Percentiles rank a stretch among this genome's conserved stretches.
Conservation (phyloP, 1,284 basidiomycete species). For the Sporisorium sorghi region DNA sequence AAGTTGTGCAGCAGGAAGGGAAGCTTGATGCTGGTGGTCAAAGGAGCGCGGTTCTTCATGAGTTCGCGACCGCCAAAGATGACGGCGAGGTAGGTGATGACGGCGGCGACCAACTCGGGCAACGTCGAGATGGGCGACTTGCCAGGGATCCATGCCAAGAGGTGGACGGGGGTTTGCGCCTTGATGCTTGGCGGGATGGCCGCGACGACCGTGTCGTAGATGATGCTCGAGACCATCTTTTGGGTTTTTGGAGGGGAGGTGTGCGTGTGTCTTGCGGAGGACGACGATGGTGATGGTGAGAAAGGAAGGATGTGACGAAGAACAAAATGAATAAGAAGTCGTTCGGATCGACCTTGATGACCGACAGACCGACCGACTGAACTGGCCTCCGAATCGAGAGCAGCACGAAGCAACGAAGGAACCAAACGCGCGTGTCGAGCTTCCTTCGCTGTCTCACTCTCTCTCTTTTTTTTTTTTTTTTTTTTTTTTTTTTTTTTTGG, state of each 20-base stretch:
- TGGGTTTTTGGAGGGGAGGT: not conserved
- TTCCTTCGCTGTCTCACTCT: no score
- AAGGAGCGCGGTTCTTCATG: conserved; percentile 77
- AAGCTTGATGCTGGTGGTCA: conserved; percentile 74
- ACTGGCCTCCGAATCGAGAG: conserved; percentile 4
- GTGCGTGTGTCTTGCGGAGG: not conserved
- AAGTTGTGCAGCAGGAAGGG: conserved; percentile 94
- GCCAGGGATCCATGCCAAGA: conserved; percentile 57
- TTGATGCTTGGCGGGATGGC: conserved; percentile 41
- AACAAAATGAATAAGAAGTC: not conserved
- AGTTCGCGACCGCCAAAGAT: conserved; percentile 87
- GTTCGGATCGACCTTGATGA: not conserved
- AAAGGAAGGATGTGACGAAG: not conserved
- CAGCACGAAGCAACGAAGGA: no score
- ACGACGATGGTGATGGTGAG: conserved; percentile 21
- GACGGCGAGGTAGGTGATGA: conserved; percentile 84
- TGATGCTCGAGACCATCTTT: conserved; percentile 49
- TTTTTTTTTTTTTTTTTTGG: not conserved
- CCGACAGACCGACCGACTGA: not conserved
- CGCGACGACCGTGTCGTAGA: conserved; percentile 50
- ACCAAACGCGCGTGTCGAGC: not conserved
- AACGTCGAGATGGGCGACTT: conserved; percentile 62
- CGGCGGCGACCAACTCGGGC: conserved; percentile 69
- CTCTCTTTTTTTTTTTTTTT: no score
- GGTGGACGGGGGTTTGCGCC: conserved; percentile 34